Conservation (phyloP, 2,329 filamentous ascomycete genomes). For the Rutstroemia sydowiana region DNA sequence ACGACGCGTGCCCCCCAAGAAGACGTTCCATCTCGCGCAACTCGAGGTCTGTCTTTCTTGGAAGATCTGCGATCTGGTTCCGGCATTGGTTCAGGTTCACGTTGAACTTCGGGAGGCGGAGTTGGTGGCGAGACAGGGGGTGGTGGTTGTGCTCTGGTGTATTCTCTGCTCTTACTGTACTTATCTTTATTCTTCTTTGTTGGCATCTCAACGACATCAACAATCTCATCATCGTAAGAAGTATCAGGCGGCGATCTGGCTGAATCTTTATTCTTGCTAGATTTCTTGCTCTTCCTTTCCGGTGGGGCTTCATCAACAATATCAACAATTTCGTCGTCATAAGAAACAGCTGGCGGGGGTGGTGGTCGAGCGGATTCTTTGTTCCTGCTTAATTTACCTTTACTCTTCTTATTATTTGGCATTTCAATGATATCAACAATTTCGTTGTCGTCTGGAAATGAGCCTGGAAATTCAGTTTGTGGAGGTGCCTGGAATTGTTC, state of each 20-base stretch:
- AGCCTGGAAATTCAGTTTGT: conserved; percentile 1
- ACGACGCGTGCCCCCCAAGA: conserved; percentile 74
- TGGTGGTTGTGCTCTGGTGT: conserved; percentile 27
- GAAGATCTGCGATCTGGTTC: conserved; percentile 48
- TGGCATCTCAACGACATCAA: conserved; percentile 27
- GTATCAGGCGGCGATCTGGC: not conserved
- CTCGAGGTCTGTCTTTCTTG: conserved; percentile 70
- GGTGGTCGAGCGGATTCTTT: not conserved
- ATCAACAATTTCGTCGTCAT: conserved; percentile 7
- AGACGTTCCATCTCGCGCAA: conserved; percentile 55
- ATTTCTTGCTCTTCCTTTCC: not conserved
- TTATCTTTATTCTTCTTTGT: conserved; percentile 34
- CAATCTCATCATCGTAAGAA: not conserved
- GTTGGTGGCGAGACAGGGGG: conserved; percentile 33
- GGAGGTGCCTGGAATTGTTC: not conserved
- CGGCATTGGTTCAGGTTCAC: conserved; percentile 32
- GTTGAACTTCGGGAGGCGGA: conserved; percentile 27
- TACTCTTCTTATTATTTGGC: not conserved
- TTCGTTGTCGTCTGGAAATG: conserved; percentile 2
- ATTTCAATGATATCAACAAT: not conserved
- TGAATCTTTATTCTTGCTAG: conserved; percentile 17
- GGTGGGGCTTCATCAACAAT: not conserved
- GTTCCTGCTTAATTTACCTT: not conserved
- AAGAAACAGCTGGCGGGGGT: not conserved
- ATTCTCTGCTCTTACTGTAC: conserved; percentile 26